Percentiles rank a stretch among this genome's conserved stretches.
phyloP scores from a whole-genome alignment of 805 yeast genomes.

The Citeromyces nyonsensis region DNA sequence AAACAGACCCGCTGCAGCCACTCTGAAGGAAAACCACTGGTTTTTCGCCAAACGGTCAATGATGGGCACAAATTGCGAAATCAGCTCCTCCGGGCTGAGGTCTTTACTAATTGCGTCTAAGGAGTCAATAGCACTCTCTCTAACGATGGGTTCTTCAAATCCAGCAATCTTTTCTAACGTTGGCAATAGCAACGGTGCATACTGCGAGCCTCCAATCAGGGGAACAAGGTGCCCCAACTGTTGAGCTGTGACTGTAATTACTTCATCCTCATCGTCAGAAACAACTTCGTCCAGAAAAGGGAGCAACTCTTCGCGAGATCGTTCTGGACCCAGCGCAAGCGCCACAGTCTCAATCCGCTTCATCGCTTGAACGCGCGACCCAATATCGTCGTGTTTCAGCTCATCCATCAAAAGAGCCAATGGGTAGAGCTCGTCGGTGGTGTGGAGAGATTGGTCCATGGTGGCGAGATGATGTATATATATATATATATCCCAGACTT shows the following conservation, averaged over 20 bases:
- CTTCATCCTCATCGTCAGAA: conserved; percentile 97
- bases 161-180: conserved; percentile 76
- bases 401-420: conserved; percentile 95
- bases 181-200: conserved; percentile 43
- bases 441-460: not conserved
- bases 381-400: conserved; percentile 82
- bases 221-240: conserved; percentile 84
- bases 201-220: conserved; percentile 68
- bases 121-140: conserved; percentile 88
- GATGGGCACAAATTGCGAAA: conserved; percentile 55
- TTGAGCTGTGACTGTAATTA: conserved; percentile 83
- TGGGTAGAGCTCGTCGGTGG: conserved; percentile 59
- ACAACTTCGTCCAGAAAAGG: conserved; percentile 85
- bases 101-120: conserved; percentile 55
- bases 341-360: conserved; percentile 88
- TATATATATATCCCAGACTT: too few species aligned
- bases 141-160: conserved; percentile 90
- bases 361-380: conserved; percentile 90
- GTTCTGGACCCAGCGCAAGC: conserved; percentile 83
- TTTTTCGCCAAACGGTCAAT: conserved; percentile 69
- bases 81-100: conserved; percentile 47
- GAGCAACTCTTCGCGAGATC: conserved; percentile 77
- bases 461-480: too few species aligned
- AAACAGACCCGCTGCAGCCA: conserved; percentile 83
- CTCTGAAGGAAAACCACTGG: conserved; percentile 89